phyloP scores from a whole-genome alignment of 208 protist species.

The Leptomonas pyrrhocoris region DNA sequence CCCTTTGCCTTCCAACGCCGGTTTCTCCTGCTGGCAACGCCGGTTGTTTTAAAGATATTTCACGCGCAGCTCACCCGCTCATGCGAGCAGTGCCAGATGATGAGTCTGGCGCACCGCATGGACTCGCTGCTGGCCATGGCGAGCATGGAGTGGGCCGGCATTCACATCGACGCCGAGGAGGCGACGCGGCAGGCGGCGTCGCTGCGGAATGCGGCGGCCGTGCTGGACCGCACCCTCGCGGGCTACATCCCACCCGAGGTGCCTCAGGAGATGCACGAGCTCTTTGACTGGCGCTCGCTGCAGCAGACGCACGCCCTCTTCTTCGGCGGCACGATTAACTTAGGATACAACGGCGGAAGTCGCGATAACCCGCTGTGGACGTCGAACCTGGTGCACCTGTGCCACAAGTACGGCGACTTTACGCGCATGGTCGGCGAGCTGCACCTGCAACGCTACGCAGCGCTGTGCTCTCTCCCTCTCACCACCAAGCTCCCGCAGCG shows the following conservation, averaged over 20 bases:
- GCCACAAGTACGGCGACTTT: constrained; percentile 67
- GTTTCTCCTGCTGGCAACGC: constrained; percentile 49
- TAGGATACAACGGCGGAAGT: constrained; percentile 40
- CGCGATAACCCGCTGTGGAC: constrained; percentile 60
- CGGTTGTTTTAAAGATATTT: constrained; percentile 56
- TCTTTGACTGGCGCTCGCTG: constrained; percentile 83
- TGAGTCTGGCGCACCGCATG: constrained; percentile 80
- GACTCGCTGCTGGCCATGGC: constrained; percentile 82
- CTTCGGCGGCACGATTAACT: constrained; percentile 70
- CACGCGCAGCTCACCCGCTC: constrained; percentile 50
- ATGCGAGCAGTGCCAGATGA: constrained; percentile 57
- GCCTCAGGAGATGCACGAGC: constrained; percentile 60
- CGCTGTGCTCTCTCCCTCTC: constrained; percentile 40
- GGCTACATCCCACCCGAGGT: constrained; percentile 70
- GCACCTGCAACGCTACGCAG: constrained; percentile 82
- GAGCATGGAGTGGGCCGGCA: constrained; percentile 68
- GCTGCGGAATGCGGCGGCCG: constrained; percentile 47
- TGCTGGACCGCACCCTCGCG: constrained; percentile 62
- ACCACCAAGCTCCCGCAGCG: constrained; percentile 34
- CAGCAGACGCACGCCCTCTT: constrained; percentile 76
- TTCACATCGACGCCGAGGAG: constrained; percentile 74
- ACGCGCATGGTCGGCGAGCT: constrained; percentile 51
- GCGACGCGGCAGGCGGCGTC: constrained; percentile 57
- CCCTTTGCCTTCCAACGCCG: constrained; percentile 65
- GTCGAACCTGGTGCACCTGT: constrained; percentile 81